Evolutionary conservation across 306 rosid species (phyloP), one percentile per base, ranked within the genome.

Genomic region (Cicer judaicum): DNA sequence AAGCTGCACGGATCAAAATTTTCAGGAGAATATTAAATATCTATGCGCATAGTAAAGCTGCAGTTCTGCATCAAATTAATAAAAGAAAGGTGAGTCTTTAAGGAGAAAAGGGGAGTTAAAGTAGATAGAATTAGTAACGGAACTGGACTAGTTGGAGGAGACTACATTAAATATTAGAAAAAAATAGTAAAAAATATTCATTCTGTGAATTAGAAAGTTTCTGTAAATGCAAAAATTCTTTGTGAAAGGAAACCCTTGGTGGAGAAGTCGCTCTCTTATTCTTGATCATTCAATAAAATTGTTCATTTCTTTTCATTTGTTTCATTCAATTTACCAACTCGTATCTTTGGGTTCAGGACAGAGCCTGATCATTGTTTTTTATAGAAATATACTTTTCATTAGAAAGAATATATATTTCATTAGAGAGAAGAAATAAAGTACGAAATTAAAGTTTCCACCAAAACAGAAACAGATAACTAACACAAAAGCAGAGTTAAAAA

Each of bases 1-100:
- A 54, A 38, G 24, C 15, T 9, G 77, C 69, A 50, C 18, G n/a
- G 40, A 64, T 70, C 38, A 47, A 49, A 70, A 66, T 70, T 49
- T 74, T 63, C 48, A 63, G 42, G 53, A 52, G 36, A 40, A 60
- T 44, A 79, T 66, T 60, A 63, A 42, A 72, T 42, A 39, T 50
- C 18, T 71, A 76, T 7, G 44, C 38, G 46, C 68, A 64, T 18
- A 67, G 41, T 10, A 49, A 74, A 38, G 72, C 53, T 40, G 70
- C 78, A 40, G 43, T 48, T 68, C 52, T 34, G 48, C 14, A 54
- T 34, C 56, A 41, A 19, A 36, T 11, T 43, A 15, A 70, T 49
- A 14, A 56, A 79, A 10, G 54, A 64, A 70, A 41, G 34, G 34
- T 72, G 39, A 40, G 43, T 24, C 8, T 7, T 41, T 46, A 19